Evolutionary conservation across 306 rosid species (phyloP), one percentile per base, ranked within the genome.

Genomic region (Malus sylvestris): DNA sequence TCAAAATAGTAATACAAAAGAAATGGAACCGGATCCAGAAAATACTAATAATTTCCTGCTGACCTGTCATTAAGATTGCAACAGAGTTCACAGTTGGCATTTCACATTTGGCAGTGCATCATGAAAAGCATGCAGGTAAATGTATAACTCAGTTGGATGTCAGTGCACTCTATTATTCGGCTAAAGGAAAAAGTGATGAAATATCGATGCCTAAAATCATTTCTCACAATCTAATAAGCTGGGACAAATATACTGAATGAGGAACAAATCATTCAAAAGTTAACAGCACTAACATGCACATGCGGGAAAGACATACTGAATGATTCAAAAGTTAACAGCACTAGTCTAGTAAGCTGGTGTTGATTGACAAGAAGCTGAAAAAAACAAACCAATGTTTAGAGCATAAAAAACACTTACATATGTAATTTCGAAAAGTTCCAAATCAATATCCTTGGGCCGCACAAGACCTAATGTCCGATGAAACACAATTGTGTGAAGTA

Each of bases 391-490:
- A 15, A 46, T 64, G 65, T 7, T 7, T 22, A 27, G 62, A 55
- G 64, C 68, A 35, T 53, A 10, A 12, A 57, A 53, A 76, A 76
- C 18, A 84, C 97, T 57, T 86, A 96, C 99, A 32, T 96, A 96
- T 38, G 99, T 96, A 70, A 96, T 83, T 29, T 96, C 99, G 73
- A 92, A 92, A 67, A 96, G 96, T 72, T 92, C 98, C 92, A 92
- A 85, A 80, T 92, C 97, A 58, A 89, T 73, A 77, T 92, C 99
- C 79, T 86, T 96, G 1, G 99, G 99, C 76, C 97, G 97, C 76
- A 96, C 96, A 68, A 96, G 97, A 81, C 98, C 99, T 88, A 96
- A 85, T 15, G 99, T 98, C 8, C 99, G 96, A 86, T 96, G 96
- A 84, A 96, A 96, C 68, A 92, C 78, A 76, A 96, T 87, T 1